These are phyloP conservation scores for Macadamia integrifolia DNA, from an alignment of 164 flowering plant genomes.

Conservation along the genomic window DNA sequence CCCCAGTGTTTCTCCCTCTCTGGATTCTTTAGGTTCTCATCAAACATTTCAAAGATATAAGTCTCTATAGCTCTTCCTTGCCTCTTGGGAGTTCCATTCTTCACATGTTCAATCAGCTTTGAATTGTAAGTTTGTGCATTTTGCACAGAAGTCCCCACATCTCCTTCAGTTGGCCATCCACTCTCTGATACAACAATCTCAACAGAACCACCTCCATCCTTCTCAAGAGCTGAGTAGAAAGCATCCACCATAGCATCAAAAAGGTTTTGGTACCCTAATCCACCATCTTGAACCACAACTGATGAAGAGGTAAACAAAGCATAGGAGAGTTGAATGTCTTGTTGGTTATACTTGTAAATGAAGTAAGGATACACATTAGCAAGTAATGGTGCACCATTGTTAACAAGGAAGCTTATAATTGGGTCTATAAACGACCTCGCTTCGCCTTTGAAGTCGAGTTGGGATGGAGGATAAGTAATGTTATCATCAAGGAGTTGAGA, in stretches of 20 bases:
- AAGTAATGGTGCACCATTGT: slow-evolving; percentile 23
- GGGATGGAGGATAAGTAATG: slow-evolving; percentile 28
- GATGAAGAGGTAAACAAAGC: slow-evolving; percentile 32
- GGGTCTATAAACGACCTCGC: slow-evolving; percentile 10
- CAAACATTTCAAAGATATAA: slow-evolving; percentile 14
- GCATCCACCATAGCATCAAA: slow-evolving; percentile 30
- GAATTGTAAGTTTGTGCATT: slow-evolving; percentile 20
- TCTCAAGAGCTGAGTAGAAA: slow-evolving; percentile 25
- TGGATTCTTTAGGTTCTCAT: slow-evolving; percentile 12
- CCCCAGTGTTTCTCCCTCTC: slow-evolving; percentile 13
- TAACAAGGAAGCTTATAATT: slow-evolving; percentile 21
- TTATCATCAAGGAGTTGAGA: background rate
- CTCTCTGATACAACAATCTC: slow-evolving; percentile 13
- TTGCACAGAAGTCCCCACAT: slow-evolving; percentile 3
- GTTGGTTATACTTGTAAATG: slow-evolving; percentile 3
- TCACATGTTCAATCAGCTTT: slow-evolving; percentile 15
- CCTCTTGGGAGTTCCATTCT: slow-evolving; percentile 12
- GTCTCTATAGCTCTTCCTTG: slow-evolving; percentile 9
- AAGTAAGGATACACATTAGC: slow-evolving; percentile 41
- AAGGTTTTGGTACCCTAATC: slow-evolving; percentile 24
- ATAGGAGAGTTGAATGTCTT: slow-evolving; percentile 16
- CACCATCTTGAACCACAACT: slow-evolving; percentile 12
- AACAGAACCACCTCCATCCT: slow-evolving; percentile 7
- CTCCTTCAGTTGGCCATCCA: slow-evolving; percentile 19
- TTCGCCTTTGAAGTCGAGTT: slow-evolving; percentile 14